Percentiles rank a stretch among this genome's conserved stretches.
Conservation (phyloP, 352 stramenopile species). For the Thalassiosira pacifica region DNA sequence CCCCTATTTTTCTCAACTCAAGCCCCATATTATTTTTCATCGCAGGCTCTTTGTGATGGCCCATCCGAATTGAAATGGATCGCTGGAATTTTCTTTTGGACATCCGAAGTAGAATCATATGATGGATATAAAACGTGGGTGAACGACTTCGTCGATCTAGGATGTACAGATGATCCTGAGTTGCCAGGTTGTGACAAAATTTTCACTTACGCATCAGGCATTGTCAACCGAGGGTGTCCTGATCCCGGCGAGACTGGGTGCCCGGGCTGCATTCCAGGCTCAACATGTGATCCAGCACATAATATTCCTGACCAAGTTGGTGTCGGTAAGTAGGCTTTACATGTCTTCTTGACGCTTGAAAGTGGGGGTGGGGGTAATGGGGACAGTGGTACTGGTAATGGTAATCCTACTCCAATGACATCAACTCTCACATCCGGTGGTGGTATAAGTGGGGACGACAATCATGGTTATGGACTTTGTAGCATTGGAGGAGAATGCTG, state of each 20-base stretch:
- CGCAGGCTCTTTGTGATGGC: constrained; percentile 35
- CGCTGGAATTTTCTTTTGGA: constrained; percentile 56
- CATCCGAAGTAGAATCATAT: constrained; percentile 39
- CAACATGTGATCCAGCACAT: constrained; percentile 43
- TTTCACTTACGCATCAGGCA: constrained; percentile 30
- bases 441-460: not conserved
- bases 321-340: constrained; percentile 26
- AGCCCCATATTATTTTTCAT: not conserved
- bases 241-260: constrained; percentile 38
- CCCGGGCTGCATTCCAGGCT: constrained; percentile 35
- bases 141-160: constrained; percentile 14
- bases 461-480: not conserved
- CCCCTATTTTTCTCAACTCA: not conserved
- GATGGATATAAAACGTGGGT: constrained; percentile 27
- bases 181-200: constrained; percentile 14
- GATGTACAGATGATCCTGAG: constrained; percentile 39
- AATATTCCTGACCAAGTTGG: constrained; percentile 38
- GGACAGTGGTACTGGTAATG: not conserved
- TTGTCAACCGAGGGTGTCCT: constrained; percentile 37
- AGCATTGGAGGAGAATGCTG: not conserved
- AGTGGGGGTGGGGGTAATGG: not conserved
- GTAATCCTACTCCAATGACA: not conserved
- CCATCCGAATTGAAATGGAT: constrained; percentile 57
- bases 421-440: too few relatives aligned
- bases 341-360: constrained; percentile 13